Conservation (phyloP, 2,329 filamentous ascomycete species). For the Chaetoscypha palmicola region DNA sequence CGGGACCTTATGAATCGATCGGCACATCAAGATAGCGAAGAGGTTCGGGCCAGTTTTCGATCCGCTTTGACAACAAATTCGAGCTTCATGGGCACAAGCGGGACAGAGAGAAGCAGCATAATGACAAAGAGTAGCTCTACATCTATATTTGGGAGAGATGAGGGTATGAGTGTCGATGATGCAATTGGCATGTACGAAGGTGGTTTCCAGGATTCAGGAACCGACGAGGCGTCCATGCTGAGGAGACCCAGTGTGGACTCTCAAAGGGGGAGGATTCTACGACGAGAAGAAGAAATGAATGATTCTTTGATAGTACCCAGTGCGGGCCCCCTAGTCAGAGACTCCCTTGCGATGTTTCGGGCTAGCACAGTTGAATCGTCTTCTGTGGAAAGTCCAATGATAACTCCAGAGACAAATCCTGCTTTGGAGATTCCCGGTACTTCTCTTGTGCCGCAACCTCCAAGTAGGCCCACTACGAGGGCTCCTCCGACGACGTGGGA, state of each 20-base stretch:
- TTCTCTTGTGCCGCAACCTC: conserved; percentile 12
- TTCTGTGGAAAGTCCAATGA: conserved; percentile 8
- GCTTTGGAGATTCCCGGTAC: conserved; percentile 11
- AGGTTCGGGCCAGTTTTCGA: conserved; percentile 50
- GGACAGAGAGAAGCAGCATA: conserved; percentile 76
- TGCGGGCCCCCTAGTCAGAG: conserved; percentile 24
- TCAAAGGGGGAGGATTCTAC: conserved; percentile 14
- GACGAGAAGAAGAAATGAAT: conserved; percentile 23
- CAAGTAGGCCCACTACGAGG: conserved; percentile 14
- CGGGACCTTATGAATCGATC: conserved; percentile 25
- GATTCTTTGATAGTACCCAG: conserved; percentile 17
- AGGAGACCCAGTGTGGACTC: conserved; percentile 22
- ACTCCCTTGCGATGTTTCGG: conserved; percentile 35
- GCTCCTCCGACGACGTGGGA: conserved; percentile 16
- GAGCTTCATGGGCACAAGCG: conserved; percentile 51
- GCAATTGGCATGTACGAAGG: conserved; percentile 65
- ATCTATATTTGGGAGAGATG: conserved; percentile 48
- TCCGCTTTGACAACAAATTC: conserved; percentile 55
- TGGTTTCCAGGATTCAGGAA: conserved; percentile 48
- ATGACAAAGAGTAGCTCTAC: conserved; percentile 72
- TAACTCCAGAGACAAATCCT: conserved; percentile 1
- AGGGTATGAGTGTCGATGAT: conserved; percentile 57
- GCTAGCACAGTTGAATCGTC: conserved; percentile 28
- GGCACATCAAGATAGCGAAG: conserved; percentile 27
- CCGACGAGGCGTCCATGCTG: conserved; percentile 33